Evolutionary conservation across 768 basidiomycete genomes (phyloP), one percentile per base, ranked within the genome.

Genomic region (Holtermanniella nyarrowii): DNA sequence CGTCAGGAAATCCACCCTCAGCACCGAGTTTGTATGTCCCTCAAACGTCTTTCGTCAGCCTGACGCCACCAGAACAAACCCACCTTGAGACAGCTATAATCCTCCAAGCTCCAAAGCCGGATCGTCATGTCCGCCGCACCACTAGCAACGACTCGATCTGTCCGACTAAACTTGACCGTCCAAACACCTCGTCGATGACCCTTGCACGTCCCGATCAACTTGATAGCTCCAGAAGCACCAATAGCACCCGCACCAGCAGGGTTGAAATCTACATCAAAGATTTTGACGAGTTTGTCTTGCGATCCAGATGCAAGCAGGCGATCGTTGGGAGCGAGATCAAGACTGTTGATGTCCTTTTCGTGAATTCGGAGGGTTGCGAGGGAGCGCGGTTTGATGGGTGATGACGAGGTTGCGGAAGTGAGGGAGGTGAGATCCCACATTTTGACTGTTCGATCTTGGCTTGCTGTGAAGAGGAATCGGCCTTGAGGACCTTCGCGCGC

Each of bases 181-280:
- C 95, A 99, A 16, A 99, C 87, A 0, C 95, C 95, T 46, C 93
- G 79, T 71, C 91, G 90, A 73, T 99, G 95, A 0, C 95, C 95
- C 71, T 86, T 90, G 72, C 88, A 90, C 10, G 83, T 86, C 14
- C 91, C 95, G 13, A 88, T 60, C 23, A 84, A 76, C 58, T 78
- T 82, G 20, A 96, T 75, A 55, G 83, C 80, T 1, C 89, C 89
- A 16, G 76, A 76, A 3, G 80, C 75, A 4, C 77, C 65, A 10
- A 72, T 73, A 7, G 60, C 48, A 40, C 54, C 58, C 23, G 62
- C 50, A 69, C 59, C 40, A 40, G 57, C 31, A 58, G 60, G 65
- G 60, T 48, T 55, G 37, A 84, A 86, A 21, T 79, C 76, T 46
- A 97, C 80, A 52, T 80, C 79, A 71, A 83, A 99, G 16, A 99